A percentile compares a stretch with the other conserved stretches of the same genome.
Evolutionary conservation across 805 yeast species (phyloP).

Genomic region (Candida nonsorbophila): DNA sequence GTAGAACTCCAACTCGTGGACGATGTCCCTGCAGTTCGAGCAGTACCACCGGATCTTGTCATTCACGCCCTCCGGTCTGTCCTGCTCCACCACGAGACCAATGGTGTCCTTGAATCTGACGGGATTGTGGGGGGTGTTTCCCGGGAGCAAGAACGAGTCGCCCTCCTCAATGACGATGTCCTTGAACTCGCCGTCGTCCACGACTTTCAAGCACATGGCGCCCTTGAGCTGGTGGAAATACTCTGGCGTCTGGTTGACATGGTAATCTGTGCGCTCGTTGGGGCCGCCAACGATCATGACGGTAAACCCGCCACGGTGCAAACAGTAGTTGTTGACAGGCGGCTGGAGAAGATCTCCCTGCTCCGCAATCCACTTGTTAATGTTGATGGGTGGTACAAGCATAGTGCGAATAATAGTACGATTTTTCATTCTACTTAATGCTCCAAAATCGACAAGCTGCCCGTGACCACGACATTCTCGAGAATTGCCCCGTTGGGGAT

Average conservation of each 20-base stretch:
- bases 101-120: conserved; percentile 81
- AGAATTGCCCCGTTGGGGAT: conserved; percentile 94
- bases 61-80: conserved; percentile 64
- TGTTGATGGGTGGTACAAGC: conserved; percentile 68
- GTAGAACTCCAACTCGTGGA: conserved; percentile 66
- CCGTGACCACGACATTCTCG: conserved; percentile 96
- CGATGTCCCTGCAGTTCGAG: conserved; percentile 55
- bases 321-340: conserved; percentile 87
- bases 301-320: conserved; percentile 88
- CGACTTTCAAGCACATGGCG: conserved; percentile 76
- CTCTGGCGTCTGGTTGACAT: conserved; percentile 90
- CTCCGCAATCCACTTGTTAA: conserved; percentile 75
- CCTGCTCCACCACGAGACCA: conserved; percentile 90
- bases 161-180: conserved; percentile 79
- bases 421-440: conserved; percentile 42
- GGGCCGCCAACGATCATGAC: conserved; percentile 97
- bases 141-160: conserved; percentile 82
- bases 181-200: conserved; percentile 61
- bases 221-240: conserved; percentile 90
- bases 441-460: conserved; percentile 90
- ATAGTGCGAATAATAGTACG: conserved; percentile 16
- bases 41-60: conserved; percentile 91
- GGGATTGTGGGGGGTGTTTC: conserved; percentile 84
- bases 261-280: conserved; percentile 89
- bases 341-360: conserved; percentile 76